Conservation (phyloP, 345 rosid species). For the Murraya koenigii region DNA sequence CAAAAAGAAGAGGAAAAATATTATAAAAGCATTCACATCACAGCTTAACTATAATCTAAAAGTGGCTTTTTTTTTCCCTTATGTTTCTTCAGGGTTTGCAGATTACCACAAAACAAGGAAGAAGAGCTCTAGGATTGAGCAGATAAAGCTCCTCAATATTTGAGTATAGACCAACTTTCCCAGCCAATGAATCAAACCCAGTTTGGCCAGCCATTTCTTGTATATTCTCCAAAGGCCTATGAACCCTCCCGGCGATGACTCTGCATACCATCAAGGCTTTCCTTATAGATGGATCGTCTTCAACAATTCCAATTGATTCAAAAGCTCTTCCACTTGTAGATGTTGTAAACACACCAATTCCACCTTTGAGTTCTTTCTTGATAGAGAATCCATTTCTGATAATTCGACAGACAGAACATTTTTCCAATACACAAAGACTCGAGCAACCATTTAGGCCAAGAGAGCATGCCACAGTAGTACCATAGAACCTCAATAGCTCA, state of each 20-base stretch:
- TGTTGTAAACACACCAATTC: constrained; percentile 90
- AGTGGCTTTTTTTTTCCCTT: background rate
- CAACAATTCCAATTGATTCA: constrained; percentile 49
- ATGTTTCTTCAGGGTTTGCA: constrained; percentile 60
- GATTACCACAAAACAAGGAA: constrained; percentile 86
- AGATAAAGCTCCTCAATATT: constrained; percentile 95
- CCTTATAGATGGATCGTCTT: constrained; percentile 47
- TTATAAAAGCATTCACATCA: constrained; percentile 20
- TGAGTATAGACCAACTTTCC: constrained; percentile 88
- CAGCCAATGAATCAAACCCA: constrained; percentile 96
- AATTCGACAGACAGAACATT: constrained; percentile 78
- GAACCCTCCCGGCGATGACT: constrained; percentile 97
- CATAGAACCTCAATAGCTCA: constrained; percentile 88
- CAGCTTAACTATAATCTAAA: background rate
- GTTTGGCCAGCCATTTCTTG: constrained; percentile 76
- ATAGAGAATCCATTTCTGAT: constrained; percentile 74
- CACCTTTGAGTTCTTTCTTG: constrained; percentile 73
- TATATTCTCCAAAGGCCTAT: constrained; percentile 83
- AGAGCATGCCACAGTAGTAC: constrained; percentile 82
- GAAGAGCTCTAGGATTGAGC: constrained; percentile 89
- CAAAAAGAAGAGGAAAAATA: constrained; percentile 6
- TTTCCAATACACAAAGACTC: constrained; percentile 71
- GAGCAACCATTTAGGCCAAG: constrained; percentile 83
- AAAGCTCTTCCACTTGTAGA: constrained; percentile 94
- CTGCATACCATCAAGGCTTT: constrained; percentile 92